phyloP scores from a whole-genome alignment of 2,329 filamentous ascomycete species.

The Verticillium nubilum region DNA sequence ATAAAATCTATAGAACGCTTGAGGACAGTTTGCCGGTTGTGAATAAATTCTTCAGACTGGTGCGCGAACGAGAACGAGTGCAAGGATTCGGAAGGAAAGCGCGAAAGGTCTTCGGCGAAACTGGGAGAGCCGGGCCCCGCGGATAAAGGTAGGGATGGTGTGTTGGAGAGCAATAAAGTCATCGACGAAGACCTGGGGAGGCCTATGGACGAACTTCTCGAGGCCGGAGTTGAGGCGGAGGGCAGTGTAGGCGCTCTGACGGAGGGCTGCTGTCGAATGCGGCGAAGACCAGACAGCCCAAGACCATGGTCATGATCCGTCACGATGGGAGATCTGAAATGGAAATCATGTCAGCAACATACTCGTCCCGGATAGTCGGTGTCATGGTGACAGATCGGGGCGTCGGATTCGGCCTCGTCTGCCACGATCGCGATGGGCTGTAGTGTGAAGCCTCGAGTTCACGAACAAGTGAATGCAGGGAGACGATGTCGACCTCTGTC shows the following conservation, averaged over 20 bases:
- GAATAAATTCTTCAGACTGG: slow-evolving; percentile 86
- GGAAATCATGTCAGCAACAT: slow-evolving; percentile 8
- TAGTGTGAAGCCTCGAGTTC: no score
- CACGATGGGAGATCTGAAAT: slow-evolving; percentile 69
- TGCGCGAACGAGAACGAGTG: slow-evolving; percentile 98
- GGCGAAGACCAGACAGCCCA: slow-evolving; percentile 78
- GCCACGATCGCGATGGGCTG: no score
- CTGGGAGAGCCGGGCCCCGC: slow-evolving; percentile 67
- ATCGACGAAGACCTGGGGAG: slow-evolving; percentile 67
- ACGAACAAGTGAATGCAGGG: no score
- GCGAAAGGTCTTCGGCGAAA: slow-evolving; percentile 81
- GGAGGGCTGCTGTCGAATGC: slow-evolving; percentile 83
- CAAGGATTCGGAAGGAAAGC: slow-evolving; percentile 91
- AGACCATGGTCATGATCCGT: slow-evolving; percentile 83
- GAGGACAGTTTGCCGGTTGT: slow-evolving; percentile 86
- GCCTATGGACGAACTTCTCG: slow-evolving; percentile 51
- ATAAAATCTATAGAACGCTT: slow-evolving; percentile 96
- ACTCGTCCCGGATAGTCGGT: slow-evolving; percentile 3
- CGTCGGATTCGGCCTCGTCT: no score
- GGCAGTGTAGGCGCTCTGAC: slow-evolving; percentile 61
- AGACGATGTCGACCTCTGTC: no score
- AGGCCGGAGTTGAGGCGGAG: slow-evolving; percentile 56
- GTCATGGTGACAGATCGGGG: neutral
- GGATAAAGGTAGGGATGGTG: slow-evolving; percentile 47
- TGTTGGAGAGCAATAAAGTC: slow-evolving; percentile 57